A percentile compares a stretch with the other conserved stretches of the same genome.
phyloP scores from a whole-genome alignment of 768 basidiomycete species.

The Panus rudis region DNA sequence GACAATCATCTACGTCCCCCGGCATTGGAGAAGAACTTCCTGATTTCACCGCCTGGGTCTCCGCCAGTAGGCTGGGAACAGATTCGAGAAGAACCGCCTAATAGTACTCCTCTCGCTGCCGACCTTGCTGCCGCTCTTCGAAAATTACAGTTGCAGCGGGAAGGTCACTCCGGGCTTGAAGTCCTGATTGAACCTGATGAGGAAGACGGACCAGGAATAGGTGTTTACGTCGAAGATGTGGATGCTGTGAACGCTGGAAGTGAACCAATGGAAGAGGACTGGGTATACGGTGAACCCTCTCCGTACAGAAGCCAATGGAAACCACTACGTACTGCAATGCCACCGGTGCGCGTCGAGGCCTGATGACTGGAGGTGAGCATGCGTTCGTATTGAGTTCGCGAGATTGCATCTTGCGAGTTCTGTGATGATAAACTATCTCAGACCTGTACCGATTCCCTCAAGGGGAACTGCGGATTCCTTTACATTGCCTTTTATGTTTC shows the following conservation, averaged over 20 bases:
- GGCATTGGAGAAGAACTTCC: conserved; percentile 81
- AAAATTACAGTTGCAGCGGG: conserved; percentile 52
- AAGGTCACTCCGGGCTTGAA: conserved; percentile 34
- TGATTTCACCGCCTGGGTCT: conserved; percentile 96
- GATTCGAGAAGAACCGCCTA: conserved; percentile 85
- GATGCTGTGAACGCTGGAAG: conserved; percentile 31
- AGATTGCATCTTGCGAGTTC: conserved; percentile 7
- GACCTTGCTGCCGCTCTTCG: conserved; percentile 79
- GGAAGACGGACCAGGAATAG: conserved; percentile 59
- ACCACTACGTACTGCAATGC: conserved; percentile 18
- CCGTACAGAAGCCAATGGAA: conserved; percentile 38
- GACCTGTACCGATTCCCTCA: conserved; percentile 67
- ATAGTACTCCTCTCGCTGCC: conserved; percentile 72
- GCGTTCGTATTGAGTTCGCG: conserved; percentile 5
- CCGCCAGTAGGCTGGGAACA: conserved; percentile 97
- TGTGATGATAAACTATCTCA: conserved; percentile 61
- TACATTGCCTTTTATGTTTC: conserved; percentile 53
- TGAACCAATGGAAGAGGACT: conserved; percentile 32
- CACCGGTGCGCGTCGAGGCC: conserved; percentile 14
- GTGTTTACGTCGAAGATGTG: conserved; percentile 74
- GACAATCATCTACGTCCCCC: conserved; percentile 60
- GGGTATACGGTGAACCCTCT: conserved; percentile 48
- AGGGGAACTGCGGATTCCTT: conserved; percentile 44
- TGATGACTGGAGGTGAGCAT: conserved; percentile 15
- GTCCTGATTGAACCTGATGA: conserved; percentile 61